Conservation (phyloP, 2,329 filamentous ascomycete species). For the Cladophialophora exuberans region DNA sequence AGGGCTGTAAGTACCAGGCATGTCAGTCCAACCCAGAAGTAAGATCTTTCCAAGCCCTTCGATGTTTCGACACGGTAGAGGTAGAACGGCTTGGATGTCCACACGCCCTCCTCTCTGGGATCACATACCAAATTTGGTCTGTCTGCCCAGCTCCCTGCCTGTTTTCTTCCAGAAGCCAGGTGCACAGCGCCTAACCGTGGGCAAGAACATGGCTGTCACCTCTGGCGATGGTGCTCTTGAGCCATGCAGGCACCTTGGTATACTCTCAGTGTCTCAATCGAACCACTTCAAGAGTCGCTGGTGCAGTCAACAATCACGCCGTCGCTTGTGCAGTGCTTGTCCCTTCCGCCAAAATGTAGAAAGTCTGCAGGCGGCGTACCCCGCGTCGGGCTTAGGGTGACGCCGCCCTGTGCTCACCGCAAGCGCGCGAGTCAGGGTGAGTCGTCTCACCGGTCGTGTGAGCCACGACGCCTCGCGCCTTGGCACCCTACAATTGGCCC, state of each 20-base stretch:
- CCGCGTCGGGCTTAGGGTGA: no score
- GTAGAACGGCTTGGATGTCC: not conserved
- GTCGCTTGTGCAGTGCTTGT: not conserved
- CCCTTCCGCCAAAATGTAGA: not conserved
- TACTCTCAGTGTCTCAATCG: not conserved
- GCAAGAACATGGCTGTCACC: slow-evolving; percentile 26
- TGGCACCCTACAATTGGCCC: no score
- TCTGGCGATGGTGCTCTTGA: not conserved
- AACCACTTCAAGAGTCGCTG: no score
- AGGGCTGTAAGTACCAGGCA: slow-evolving; percentile 26
- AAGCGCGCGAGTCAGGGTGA: no score
- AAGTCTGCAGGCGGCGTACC: no score
- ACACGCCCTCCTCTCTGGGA: not conserved
- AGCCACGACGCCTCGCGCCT: no score
- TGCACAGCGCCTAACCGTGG: slow-evolving; percentile 29
- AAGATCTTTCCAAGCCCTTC: no score
- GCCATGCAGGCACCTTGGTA: not conserved
- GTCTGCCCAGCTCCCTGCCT: slow-evolving; percentile 29
- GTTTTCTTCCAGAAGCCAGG: slow-evolving; percentile 35
- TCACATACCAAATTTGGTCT: slow-evolving; percentile 33
- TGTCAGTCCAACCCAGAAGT: not conserved
- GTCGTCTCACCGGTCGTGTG: no score
- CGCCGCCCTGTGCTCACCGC: no score
- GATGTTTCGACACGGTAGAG: no score
- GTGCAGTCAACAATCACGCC: no score